Evolutionary conservation across 2,329 filamentous ascomycete species (phyloP), one percentile per base, ranked within the genome.

Genomic region (Aspergillus sp.): DNA sequence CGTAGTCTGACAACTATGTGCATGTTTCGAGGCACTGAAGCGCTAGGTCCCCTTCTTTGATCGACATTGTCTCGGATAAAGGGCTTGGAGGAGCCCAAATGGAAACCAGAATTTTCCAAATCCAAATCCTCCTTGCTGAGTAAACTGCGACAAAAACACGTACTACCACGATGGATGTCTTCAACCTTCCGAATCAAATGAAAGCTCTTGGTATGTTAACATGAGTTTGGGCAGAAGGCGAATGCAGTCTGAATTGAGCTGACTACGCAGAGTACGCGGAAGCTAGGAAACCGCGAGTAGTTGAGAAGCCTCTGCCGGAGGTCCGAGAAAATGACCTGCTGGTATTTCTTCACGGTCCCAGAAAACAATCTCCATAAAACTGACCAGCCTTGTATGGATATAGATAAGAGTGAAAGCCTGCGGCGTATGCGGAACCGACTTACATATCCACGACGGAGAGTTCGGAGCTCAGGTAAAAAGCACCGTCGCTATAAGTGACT

Each of bases 371-470:
- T 19, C 19, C 19, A 19, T 19, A 19, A 19, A 19, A 19, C 19
- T 19, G 19, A 19, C 19, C 19, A 19, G 19, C 19, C 19, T 1
- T 19, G 19, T 19, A 19, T 19, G 19, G 2, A 19, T 19, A 19
- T 54, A 83, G 79, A 77, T 89, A 76, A 87, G 89, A 77, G 87
- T 90, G 71, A 89, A 89, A 77, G 87, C 85, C 59, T 88, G 85
- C 68, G 86, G 86, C 79, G 85, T 88, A 64, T 88, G 86, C 67
- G 84, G 84, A 66, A 85, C 83, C 66, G 83, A 84, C 76, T 71
- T 79, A 72, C 77, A 74, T 57, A 76, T 79, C 60, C 87, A 90
- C 71, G 85, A 90, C 74, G 89, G 88, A 70, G 87, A 90, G 77
- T 91, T 91, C 68, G 77, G 83, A 69, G 81, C 82, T 69, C 82